Evolutionary conservation across 495 filamentous ascomycete genomes (phyloP).

Genomic region (Schizothecium vesticola): DNA sequence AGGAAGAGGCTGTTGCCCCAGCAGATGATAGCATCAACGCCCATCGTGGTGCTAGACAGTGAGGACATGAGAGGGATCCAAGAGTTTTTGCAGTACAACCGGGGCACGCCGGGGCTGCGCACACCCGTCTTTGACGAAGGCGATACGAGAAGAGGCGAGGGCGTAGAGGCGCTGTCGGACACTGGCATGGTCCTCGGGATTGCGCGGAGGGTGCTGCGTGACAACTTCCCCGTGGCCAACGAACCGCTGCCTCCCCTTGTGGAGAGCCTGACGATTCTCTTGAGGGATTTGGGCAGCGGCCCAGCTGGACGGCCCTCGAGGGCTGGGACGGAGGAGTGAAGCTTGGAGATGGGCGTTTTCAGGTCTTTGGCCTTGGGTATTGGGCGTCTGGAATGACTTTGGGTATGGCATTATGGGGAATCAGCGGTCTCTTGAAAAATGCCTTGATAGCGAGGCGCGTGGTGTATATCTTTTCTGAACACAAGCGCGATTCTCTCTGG

Average conservation of each 20-base stretch:
- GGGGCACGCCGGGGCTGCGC: conserved; percentile 16
- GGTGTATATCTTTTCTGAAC: not conserved
- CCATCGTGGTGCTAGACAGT: conserved; percentile 16
- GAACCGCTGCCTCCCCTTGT: conserved; percentile 23
- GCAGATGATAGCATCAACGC: not conserved
- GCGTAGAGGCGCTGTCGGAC: conserved; percentile 12
- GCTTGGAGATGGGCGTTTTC: not conserved
- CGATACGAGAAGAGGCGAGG: not conserved
- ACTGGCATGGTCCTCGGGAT: conserved; percentile 5
- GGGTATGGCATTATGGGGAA: not conserved
- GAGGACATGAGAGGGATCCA: conserved; percentile 10
- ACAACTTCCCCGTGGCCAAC: conserved; percentile 16
- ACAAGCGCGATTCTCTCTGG: not conserved
- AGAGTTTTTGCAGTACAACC: conserved; percentile 15
- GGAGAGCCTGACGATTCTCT: conserved; percentile 16
- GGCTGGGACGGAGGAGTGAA: not conserved
- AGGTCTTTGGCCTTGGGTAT: not conserved
- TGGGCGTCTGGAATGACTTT: not conserved
- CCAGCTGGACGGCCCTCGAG: not conserved
- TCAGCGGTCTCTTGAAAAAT: not conserved
- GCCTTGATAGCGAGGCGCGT: not conserved
- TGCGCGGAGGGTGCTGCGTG: conserved; percentile 13
- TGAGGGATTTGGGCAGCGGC: conserved; percentile 18
- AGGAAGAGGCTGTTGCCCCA: not conserved
- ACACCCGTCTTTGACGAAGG: not conserved